Conservation (phyloP, 2,329 filamentous ascomycete species). For the Scytalidium sp. region DNA sequence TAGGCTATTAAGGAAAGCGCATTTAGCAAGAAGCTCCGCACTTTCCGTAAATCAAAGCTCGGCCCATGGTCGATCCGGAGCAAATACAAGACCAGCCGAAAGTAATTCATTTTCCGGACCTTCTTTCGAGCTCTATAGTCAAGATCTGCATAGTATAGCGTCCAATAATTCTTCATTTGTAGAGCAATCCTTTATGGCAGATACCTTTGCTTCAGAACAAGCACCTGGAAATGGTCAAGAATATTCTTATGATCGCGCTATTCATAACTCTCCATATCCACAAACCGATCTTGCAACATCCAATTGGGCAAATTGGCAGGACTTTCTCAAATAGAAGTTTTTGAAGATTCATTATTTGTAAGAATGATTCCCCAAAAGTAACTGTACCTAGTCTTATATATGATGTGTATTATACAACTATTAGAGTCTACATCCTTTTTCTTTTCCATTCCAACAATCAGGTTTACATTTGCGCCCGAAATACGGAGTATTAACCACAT, state of each 20-base stretch:
- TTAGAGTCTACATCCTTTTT: too few relatives aligned
- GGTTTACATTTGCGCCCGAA: too few relatives aligned
- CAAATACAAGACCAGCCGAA: neutral
- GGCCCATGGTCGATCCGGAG: neutral
- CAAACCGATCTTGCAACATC: neutral
- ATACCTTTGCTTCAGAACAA: neutral
- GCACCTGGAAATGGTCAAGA: neutral
- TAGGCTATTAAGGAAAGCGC: neutral
- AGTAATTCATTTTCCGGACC: neutral
- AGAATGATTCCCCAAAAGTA: too few relatives aligned
- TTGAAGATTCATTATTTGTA: too few relatives aligned
- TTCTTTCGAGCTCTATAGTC: neutral
- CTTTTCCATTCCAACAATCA: too few relatives aligned
- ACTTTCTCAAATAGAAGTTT: neutral
- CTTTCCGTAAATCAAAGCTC: neutral
- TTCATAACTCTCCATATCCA: neutral
- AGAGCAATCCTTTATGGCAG: neutral
- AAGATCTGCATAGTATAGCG: neutral
- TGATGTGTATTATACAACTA: too few relatives aligned
- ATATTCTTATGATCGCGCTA: neutral
- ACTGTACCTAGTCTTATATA: too few relatives aligned
- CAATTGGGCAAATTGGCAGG: neutral
- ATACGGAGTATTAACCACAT: too few relatives aligned
- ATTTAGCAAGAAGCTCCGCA: neutral
- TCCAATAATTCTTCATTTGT: neutral